Percentiles rank a stretch among this genome's conserved stretches.
Evolutionary conservation across 192 early-diverging fungal genomes (phyloP).

Genomic region (Coemansia javaensis): DNA sequence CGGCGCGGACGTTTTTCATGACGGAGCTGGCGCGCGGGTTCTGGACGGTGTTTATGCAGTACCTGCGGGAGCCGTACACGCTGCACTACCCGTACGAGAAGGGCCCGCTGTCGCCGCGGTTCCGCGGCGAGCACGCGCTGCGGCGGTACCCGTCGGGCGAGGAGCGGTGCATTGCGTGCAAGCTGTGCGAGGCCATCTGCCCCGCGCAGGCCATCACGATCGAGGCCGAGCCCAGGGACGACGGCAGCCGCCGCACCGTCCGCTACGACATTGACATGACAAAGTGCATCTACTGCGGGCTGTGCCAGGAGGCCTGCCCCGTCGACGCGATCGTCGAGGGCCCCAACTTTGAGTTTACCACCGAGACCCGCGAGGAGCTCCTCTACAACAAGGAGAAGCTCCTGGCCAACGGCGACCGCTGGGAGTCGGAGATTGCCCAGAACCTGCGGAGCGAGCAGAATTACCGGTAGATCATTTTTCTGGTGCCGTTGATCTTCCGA

Average conservation of each 20-base stretch:
- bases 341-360: conserved; percentile 94
- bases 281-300: conserved; percentile 96
- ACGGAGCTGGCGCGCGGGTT: conserved; percentile 89
- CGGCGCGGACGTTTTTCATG: conserved; percentile 78
- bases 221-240: conserved; percentile 92
- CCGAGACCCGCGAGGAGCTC: conserved; percentile 96
- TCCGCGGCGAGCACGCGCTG: conserved; percentile 95
- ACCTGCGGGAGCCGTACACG: conserved; percentile 94
- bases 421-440: conserved; percentile 90
- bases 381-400: conserved; percentile 98
- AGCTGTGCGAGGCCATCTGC: conserved; percentile 96
- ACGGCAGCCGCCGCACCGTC: conserved; percentile 89
- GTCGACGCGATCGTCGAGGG: conserved; percentile 98
- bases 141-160: conserved; percentile 94
- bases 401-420: conserved; percentile 95
- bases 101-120: conserved; percentile 85
- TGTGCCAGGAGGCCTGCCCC: conserved; percentile 95
- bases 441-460: conserved; percentile 61
- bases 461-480: conserved; percentile 57
- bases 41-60: conserved; percentile 87
- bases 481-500: too few species aligned
- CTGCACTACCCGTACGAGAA: conserved; percentile 96
- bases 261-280: conserved; percentile 99
- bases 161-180: conserved; percentile 98
- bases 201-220: conserved; percentile 98